Base-by-base conservation (phyloP, 1,284 basidiomycete genomes). In the Abortiporus biennis region DNA sequence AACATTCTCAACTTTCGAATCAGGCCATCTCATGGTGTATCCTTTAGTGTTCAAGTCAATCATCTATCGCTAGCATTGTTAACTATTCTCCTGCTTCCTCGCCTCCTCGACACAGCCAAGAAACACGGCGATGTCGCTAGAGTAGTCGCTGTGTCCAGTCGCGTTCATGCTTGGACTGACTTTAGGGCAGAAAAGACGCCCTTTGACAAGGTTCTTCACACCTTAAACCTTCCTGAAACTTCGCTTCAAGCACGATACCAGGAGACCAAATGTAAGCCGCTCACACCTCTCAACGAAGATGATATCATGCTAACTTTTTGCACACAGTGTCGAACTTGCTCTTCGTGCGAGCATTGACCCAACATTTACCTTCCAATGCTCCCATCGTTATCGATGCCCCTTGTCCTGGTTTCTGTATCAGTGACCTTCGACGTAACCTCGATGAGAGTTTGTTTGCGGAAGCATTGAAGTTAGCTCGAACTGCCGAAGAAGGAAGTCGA, bases 361-460 rank as follows among this genome's bases (percentile, higher is more conserved):
- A 61, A 3, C 64, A 57, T 24, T 59, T 73, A 3, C 38, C 51
- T 1, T 2, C 41, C 1, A 25, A 46, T 20, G 45, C 50, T 2
- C 54, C 61, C 0, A 47, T 64, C 31, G 56, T 64, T 0, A 52
- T 72, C n/a, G 63, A 67, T 19, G 35, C 64, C 12, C 64, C 71
- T 29, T 65, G 66, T 36, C 76, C 74, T 4, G 74, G 76, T 0
- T 71, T 62, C 46, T 78, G 75, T 54, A 42, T 56, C 36, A 73
- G 75, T 6, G 57, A 60, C 12, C 50, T 79, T 3, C 54, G 57
- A 1, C 59, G 64, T 22, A n/a, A n/a, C n/a, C n/a, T n/a, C n/a
- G n/a, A n/a, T n/a, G n/a, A n/a, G n/a, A n/a, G n/a, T n/a, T 24
- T 20, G 3, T 21, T 39, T n/a, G n/a, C 22, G 3, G 4, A 9